These are phyloP conservation scores for Cystobasidium ongulense DNA, from an alignment of 768 basidiomycete species.

Conservation along the genomic window DNA sequence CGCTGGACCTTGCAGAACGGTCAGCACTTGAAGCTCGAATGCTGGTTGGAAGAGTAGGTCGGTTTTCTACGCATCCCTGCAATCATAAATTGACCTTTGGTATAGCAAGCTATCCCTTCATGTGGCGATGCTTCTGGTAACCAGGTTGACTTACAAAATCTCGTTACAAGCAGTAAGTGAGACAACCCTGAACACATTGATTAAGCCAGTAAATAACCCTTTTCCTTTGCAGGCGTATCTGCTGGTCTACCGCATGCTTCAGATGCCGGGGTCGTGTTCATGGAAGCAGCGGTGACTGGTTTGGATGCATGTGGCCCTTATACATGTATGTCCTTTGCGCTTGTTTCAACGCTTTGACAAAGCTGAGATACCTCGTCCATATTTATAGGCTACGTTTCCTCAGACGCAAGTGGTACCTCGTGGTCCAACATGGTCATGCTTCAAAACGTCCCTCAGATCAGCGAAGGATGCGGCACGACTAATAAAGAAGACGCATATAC, in stretches of 20 bases:
- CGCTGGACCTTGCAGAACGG: background rate
- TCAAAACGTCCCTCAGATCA: background rate
- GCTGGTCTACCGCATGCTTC: slow-evolving; percentile 14
- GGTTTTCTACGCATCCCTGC: too few relatives aligned
- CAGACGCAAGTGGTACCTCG: slow-evolving; percentile 2
- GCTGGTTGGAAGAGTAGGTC: background rate
- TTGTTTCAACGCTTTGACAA: too few relatives aligned
- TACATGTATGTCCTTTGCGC: background rate
- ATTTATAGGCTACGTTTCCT: slow-evolving; percentile 5
- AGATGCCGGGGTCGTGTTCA: slow-evolving; percentile 16
- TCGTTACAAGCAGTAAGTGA: background rate
- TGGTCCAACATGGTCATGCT: slow-evolving; percentile 16
- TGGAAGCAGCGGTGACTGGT: background rate
- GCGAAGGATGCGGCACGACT: background rate
- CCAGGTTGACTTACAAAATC: background rate
- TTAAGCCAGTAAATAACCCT: background rate
- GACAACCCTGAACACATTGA: too few relatives aligned
- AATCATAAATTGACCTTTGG: background rate
- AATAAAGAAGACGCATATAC: background rate
- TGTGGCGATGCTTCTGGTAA: background rate
- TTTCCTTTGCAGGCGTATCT: background rate
- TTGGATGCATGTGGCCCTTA: slow-evolving; percentile 13
- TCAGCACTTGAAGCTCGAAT: background rate
- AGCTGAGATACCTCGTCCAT: background rate
- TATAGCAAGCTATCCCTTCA: background rate